Conservation (phyloP, 148 eudicot genomes). For the Fagopyrum esculentum region DNA sequence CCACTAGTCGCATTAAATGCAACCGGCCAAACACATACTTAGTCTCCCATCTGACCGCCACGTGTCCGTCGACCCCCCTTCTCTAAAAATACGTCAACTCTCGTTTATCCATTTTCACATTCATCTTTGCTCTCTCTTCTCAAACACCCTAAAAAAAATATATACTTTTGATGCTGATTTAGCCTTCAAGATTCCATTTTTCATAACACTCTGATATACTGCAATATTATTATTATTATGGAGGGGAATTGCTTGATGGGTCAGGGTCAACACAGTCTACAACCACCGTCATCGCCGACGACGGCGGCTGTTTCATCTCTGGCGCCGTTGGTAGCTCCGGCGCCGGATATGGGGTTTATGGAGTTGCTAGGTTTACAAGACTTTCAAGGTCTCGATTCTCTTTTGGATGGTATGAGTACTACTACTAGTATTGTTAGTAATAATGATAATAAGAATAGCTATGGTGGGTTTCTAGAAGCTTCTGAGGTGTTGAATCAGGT, state of each 20-base stretch:
- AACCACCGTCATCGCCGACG: background rate
- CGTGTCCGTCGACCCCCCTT: background rate
- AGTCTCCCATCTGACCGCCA: background rate
- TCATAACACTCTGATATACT: no score
- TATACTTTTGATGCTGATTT: background rate
- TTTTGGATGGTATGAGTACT: conserved; percentile 9
- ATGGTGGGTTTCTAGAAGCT: conserved; percentile 15
- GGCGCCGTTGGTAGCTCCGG: background rate
- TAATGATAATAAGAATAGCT: background rate
- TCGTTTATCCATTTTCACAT: background rate
- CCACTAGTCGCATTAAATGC: conserved; percentile 6
- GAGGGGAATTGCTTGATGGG: conserved; percentile 1
- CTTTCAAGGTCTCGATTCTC: background rate
- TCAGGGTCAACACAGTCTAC: background rate
- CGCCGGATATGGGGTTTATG: conserved; percentile 42
- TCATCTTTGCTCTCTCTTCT: background rate
- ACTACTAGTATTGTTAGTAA: background rate
- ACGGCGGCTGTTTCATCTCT: background rate
- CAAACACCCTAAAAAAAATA: background rate
- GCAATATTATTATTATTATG: background rate
- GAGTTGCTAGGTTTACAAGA: conserved; percentile 61
- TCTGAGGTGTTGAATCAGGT: conserved; percentile 25
- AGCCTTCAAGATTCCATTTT: background rate
- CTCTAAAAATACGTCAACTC: background rate
- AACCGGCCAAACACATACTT: background rate